phyloP scores from a whole-genome alignment of 345 rosid genomes.

The Odontarrhena argentea region DNA sequence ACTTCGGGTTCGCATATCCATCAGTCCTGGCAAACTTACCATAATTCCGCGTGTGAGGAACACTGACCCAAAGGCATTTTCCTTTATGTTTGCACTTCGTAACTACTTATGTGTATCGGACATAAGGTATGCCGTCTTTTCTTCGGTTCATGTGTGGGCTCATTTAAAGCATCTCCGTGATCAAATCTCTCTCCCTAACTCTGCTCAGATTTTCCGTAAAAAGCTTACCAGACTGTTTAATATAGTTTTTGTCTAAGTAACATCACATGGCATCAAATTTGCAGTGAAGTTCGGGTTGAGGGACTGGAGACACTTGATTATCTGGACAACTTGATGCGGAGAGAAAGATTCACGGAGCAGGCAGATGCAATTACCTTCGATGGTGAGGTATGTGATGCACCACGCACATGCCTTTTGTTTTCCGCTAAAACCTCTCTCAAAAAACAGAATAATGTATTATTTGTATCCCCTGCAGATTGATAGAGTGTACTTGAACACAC shows the following conservation, averaged over 20 bases:
- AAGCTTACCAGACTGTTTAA: not conserved
- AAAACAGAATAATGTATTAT: slow-evolving; percentile 12
- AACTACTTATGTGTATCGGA: slow-evolving; percentile 88
- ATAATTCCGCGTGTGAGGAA: slow-evolving; percentile 93
- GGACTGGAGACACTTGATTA: slow-evolving; percentile 93
- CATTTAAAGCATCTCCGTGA: not conserved
- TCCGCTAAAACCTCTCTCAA: not conserved
- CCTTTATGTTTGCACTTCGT: slow-evolving; percentile 66
- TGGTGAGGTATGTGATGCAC: slow-evolving; percentile 55
- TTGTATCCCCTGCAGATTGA: slow-evolving; percentile 49
- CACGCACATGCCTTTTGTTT: slow-evolving; percentile 3
- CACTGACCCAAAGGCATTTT: slow-evolving; percentile 70
- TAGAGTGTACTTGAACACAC: slow-evolving; percentile 78
- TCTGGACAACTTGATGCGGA: slow-evolving; percentile 62
- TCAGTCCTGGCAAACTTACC: slow-evolving; percentile 74
- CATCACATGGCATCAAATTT: slow-evolving; percentile 42
- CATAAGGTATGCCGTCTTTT: slow-evolving; percentile 58
- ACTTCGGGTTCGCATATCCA: slow-evolving; percentile 77
- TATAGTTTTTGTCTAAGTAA: not conserved
- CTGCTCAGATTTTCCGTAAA: not conserved
- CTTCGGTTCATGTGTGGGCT: not conserved
- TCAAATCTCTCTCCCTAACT: not conserved
- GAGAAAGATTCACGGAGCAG: slow-evolving; percentile 81
- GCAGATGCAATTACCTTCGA: slow-evolving; percentile 90
- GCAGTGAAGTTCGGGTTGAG: slow-evolving; percentile 89